Percentiles rank a stretch among this genome's conserved stretches.
These are phyloP conservation scores for Keithomyces neogunnii DNA, from an alignment of 2,329 filamentous ascomycete species.

Conservation along the genomic window DNA sequence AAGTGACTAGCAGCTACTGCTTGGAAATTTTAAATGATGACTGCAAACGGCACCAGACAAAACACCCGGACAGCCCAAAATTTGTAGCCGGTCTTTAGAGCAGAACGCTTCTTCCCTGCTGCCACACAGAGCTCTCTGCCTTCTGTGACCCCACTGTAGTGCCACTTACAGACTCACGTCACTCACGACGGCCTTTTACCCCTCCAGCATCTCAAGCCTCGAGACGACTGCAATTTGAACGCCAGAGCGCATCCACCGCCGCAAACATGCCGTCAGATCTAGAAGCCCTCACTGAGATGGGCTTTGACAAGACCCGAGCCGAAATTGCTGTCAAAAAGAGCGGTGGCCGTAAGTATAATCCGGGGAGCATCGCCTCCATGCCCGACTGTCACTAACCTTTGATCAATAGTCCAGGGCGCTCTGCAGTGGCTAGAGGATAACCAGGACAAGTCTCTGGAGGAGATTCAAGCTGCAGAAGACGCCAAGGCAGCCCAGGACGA, in stretches of 20 bases:
- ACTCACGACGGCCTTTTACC: conserved; percentile 1
- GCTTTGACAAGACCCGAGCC: conserved; percentile 76
- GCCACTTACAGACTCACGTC: conserved; percentile 10
- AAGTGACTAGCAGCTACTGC: not conserved
- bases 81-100: too few species aligned
- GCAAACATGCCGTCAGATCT: conserved; percentile 52
- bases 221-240: conserved; percentile 4
- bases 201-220: not conserved
- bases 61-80: too few species aligned
- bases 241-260: conserved; percentile 13
- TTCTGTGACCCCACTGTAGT: conserved; percentile 6
- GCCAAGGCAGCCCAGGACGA: conserved; percentile 35
- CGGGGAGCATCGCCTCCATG: not conserved
- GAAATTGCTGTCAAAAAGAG: conserved; percentile 77
- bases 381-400: conserved; percentile 6
- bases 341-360: conserved; percentile 57
- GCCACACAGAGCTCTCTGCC: not conserved
- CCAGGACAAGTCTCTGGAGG: conserved; percentile 77
- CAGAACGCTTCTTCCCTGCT: not conserved
- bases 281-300: conserved; percentile 57
- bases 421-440: conserved; percentile 93
- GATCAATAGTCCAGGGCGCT: conserved; percentile 66
- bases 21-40: too few species aligned
- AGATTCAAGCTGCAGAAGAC: conserved; percentile 51
- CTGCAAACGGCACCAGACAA: too few species aligned